Base-by-base conservation (phyloP, 1,139 yeast genomes). In the Hyphopichia buzzinii region DNA sequence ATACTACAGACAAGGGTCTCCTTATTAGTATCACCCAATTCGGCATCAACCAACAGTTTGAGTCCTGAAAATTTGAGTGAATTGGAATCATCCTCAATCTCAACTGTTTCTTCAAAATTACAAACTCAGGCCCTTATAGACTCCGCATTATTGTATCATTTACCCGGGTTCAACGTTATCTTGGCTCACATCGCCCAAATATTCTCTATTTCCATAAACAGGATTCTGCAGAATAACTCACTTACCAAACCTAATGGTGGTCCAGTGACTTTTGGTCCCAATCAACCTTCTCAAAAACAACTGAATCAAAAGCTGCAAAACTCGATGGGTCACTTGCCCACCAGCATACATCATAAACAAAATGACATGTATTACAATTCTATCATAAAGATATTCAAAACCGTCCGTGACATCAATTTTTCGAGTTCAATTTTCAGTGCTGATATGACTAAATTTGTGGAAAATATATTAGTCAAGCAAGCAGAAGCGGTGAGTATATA, bases 351-450 rank as follows among this genome's bases (percentile, higher is more conserved):
- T 15, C 17, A 40, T 28, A 50, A 51, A 36, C 56, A 60, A 38
- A 54, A 59, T 39, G 72, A 66, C 41, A 49, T 62, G 27, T 67
- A 59, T 50, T 62, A 57, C 46, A 64, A 59, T 41, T 54, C 75
- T 28, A 57, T 64, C 19, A 59, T 67, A 39, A 64, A 76, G 52
- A 50, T 69, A 14, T 67, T 77, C 44, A 64, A 65, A 41, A 63
- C 76, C 1, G 42, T 77, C 14, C 59, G 82, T 34, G 81, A 77
- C 47, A 57, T 71, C 8, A 55, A 60, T 25, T 64, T 64, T 41
- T 47, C 60, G 27, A 40, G 35, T 17, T 19, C 19, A 30, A 15
- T 31, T 32, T 33, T 29, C 4, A 24, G 30, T 12, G 17, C 4
- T 23, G 29, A 28, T 11, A 4, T 30, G 4, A 29, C 23, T 17